These are phyloP conservation scores for Houttuynia cordata DNA, from an alignment of 164 flowering plant species.

Conservation along the genomic window DNA sequence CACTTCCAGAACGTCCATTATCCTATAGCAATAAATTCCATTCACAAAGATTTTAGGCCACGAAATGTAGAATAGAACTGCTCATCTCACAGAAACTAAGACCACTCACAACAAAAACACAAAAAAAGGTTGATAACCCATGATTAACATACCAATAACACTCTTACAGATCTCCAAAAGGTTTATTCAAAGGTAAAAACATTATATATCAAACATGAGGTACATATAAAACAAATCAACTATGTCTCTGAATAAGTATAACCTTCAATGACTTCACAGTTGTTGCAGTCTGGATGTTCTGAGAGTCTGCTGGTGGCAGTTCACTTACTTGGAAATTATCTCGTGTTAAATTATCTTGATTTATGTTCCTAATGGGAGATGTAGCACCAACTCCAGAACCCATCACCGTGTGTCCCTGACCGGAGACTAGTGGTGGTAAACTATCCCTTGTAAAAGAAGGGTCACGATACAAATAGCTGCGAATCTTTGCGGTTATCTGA, in stretches of 20 bases:
- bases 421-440: slow-evolving; percentile 18
- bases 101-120: neutral
- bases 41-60: neutral
- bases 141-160: neutral
- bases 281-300: slow-evolving; percentile 24
- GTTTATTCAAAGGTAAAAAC: neutral
- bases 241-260: neutral
- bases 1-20: slow-evolving; percentile 27
- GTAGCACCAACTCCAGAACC: slow-evolving; percentile 22
- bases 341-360: slow-evolving; percentile 27
- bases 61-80: neutral
- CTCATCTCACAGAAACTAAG: neutral
- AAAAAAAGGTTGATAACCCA: neutral
- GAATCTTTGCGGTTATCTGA: slow-evolving; percentile 68
- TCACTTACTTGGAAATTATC: slow-evolving; percentile 32
- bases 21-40: slow-evolving; percentile 31
- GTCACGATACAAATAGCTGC: slow-evolving; percentile 54
- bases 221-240: neutral
- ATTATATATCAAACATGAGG: neutral
- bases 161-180: neutral
- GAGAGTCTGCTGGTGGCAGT: slow-evolving; percentile 22
- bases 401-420: slow-evolving; percentile 22
- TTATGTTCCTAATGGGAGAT: slow-evolving; percentile 28
- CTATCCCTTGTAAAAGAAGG: slow-evolving; percentile 38
- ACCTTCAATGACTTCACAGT: slow-evolving; percentile 43